Evolutionary conservation across 2,329 filamentous ascomycete species (phyloP).

Genomic region (Apiospora hydei): DNA sequence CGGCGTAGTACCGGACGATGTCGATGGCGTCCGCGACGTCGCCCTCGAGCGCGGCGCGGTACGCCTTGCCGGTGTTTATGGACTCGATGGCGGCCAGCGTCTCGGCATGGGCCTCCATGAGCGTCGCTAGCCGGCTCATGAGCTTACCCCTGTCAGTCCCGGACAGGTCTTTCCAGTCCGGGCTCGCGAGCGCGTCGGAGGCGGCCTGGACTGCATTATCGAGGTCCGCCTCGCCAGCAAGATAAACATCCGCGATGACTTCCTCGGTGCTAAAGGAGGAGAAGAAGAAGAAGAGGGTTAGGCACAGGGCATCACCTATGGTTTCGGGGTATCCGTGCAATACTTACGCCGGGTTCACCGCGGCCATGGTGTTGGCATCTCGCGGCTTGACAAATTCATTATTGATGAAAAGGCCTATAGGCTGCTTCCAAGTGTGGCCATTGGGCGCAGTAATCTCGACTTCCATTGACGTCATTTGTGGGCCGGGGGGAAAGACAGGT

Average conservation of each 20-base stretch:
- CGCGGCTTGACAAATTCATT: slow-evolving; percentile 86
- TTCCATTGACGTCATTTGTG: neutral
- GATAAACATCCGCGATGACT: slow-evolving; percentile 81
- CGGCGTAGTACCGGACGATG: slow-evolving; percentile 84
- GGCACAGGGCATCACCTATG: too few species aligned
- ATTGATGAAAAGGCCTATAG: slow-evolving; percentile 72
- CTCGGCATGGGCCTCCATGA: slow-evolving; percentile 80
- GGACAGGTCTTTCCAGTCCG: slow-evolving; percentile 69
- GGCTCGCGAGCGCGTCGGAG: slow-evolving; percentile 81
- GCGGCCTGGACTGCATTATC: slow-evolving; percentile 83
- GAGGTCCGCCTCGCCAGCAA: slow-evolving; percentile 88
- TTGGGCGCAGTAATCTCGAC: neutral
- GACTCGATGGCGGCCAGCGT: slow-evolving; percentile 83
- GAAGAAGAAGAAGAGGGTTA: too few species aligned
- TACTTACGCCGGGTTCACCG: slow-evolving; percentile 71
- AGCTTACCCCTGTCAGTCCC: slow-evolving; percentile 74
- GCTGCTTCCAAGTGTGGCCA: neutral
- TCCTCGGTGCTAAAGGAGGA: slow-evolving; percentile 74
- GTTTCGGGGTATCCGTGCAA: slow-evolving; percentile 46
- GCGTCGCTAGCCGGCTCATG: slow-evolving; percentile 78
- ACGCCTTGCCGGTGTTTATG: slow-evolving; percentile 87
- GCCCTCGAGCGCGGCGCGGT: slow-evolving; percentile 72
- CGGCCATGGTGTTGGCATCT: slow-evolving; percentile 90
- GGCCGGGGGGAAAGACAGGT: too few species aligned
- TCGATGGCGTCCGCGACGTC: slow-evolving; percentile 74